Evolutionary conservation across 164 flowering plant species (phyloP), one percentile per base, ranked within the genome.

Genomic region (Piper betle): DNA sequence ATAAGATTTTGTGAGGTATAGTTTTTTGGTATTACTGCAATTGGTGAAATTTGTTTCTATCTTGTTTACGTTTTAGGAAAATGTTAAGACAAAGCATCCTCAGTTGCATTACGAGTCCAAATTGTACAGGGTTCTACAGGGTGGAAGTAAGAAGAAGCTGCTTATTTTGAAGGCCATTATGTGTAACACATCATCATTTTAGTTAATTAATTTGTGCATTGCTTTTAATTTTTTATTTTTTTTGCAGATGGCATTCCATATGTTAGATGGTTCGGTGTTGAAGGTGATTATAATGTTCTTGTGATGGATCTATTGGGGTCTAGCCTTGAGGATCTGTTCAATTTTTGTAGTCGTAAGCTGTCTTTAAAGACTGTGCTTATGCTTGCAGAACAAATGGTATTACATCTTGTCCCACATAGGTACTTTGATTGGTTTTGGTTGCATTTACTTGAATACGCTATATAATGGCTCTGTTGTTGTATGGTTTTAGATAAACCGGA

Each of bases 311-410:
- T 89, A 68, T 84, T 89, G 66, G 97, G 97, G 41, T 94, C 94
- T 39, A 89, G 97, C 73, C 84, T 89, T 56, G 97, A 89, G 78
- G 97, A 89, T 77, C 78, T 89, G n/a, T 89, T 89, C 69, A 89
- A 85, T 65, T 89, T 89, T 63, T 89, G 97, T 68, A 86, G 85
- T 71, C 76, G 94, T 70, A 89, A 89, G 62, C 78, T 89, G 46
- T 85, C 94, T 18, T 69, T 89, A 69, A 89, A 89, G 78, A 68
- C 96, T 25, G 96, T 86, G 70, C 86, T 89, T 55, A 89, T 89
- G 97, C 88, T 89, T 60, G 97, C 97, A 0, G 97, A 89, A 75
- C 97, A 89, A 73, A 89, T 89, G 97, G 97, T 85, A 63, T 39
- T 56, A 56, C 42, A 25, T 57, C 0, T 10, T 12, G 15, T 46